Evolutionary conservation across 192 early-diverging fungal genomes (phyloP).

Genomic region (Glomus cerebriforme): DNA sequence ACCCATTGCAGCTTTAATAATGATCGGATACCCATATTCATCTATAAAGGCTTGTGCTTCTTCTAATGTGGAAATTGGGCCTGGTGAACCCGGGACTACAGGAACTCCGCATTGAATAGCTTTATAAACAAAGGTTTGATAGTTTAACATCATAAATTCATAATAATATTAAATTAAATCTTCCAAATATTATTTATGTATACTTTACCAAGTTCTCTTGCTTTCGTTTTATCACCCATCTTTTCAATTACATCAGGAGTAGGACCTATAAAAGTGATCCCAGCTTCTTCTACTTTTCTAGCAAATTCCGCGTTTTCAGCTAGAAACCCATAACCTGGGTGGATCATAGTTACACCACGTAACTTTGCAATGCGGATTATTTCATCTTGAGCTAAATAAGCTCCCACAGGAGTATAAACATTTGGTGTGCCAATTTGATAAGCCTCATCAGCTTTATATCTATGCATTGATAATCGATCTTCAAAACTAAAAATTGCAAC

Average conservation of each 20-base stretch:
- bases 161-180: background rate
- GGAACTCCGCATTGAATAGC: conserved; percentile 82
- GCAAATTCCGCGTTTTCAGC: conserved; percentile 94
- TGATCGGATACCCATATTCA: conserved; percentile 87
- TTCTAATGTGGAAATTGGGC: conserved; percentile 66
- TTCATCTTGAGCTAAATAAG: conserved; percentile 92
- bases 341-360: conserved; percentile 83
- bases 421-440: conserved; percentile 90
- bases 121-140: conserved; percentile 29
- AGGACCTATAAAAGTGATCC: conserved; percentile 93
- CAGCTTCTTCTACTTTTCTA: conserved; percentile 81
- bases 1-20: conserved; percentile 97
- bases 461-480: conserved; percentile 90
- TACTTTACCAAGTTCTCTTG: conserved; percentile 70
- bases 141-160: background rate
- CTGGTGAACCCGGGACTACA: conserved; percentile 92
- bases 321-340: conserved; percentile 97
- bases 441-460: conserved; percentile 94
- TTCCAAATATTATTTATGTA: background rate
- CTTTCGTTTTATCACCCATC: conserved; percentile 95
- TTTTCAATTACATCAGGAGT: conserved; percentile 79
- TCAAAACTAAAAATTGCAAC: conserved; percentile 90
- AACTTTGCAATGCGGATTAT: conserved; percentile 86
- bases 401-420: conserved; percentile 86
- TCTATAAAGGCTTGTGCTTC: conserved; percentile 76